Conservation (phyloP, 2,329 filamentous ascomycete genomes). For the Colletotrichum gigasporum region DNA sequence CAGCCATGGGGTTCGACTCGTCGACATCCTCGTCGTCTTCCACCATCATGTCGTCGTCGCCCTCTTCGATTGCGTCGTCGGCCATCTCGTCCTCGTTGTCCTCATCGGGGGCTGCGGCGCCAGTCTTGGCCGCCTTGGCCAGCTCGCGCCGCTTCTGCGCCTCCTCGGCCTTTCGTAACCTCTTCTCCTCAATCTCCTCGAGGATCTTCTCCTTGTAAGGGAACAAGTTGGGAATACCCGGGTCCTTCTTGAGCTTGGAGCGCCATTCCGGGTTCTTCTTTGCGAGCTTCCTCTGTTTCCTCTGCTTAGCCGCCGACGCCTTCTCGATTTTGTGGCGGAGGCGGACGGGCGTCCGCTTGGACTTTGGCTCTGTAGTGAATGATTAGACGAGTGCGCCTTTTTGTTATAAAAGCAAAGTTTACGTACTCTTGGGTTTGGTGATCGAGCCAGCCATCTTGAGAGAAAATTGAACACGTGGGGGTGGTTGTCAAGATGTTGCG, state of each 20-base stretch:
- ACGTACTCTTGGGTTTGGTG: constrained; percentile 64
- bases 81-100: constrained; percentile 56
- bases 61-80: constrained; percentile 55
- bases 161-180: constrained; percentile 83
- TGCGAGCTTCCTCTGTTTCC: constrained; percentile 85
- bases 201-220: constrained; percentile 97
- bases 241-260: constrained; percentile 95
- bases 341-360: constrained; percentile 89
- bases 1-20: constrained; percentile 87
- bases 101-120: constrained; percentile 43
- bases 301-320: constrained; percentile 87
- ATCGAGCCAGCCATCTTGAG: constrained; percentile 61
- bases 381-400: background rate
- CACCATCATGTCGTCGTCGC: constrained; percentile 58
- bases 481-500: background rate
- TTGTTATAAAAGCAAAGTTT: background rate
- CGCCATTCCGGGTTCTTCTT: constrained; percentile 99
- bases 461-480: background rate
- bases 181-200: constrained; percentile 91
- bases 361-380: constrained; percentile 81
- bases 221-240: constrained; percentile 96
- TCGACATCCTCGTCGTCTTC: constrained; percentile 69
- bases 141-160: constrained; percentile 75
- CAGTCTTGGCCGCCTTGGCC: constrained; percentile 72
- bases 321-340: constrained; percentile 97